Evolutionary conservation across 495 filamentous ascomycete species (phyloP).

Genomic region (Hypoxylon rickii): DNA sequence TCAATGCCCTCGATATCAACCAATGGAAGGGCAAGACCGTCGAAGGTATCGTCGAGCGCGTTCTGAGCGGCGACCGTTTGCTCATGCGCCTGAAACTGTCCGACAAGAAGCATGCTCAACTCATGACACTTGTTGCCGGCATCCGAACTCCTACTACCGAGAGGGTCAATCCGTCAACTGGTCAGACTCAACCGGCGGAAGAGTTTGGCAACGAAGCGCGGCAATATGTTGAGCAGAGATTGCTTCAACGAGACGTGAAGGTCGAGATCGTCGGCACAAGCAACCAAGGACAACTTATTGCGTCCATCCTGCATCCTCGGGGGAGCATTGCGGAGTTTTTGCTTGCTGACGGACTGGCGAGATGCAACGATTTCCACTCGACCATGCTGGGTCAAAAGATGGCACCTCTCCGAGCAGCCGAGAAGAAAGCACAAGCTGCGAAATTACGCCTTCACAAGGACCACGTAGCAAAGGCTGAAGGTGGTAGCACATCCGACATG

Average conservation of each 20-base stretch:
- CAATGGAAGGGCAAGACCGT: slow-evolving; percentile 77
- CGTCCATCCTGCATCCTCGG: slow-evolving; percentile 78
- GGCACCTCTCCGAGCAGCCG: slow-evolving; percentile 81
- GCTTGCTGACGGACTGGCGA: slow-evolving; percentile 83
- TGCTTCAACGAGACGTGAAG: slow-evolving; percentile 84
- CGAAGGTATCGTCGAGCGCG: slow-evolving; percentile 79
- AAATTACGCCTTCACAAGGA: slow-evolving; percentile 78
- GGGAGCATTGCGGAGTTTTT: slow-evolving; percentile 91
- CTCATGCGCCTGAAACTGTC: slow-evolving; percentile 79
- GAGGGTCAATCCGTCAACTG: slow-evolving; percentile 73
- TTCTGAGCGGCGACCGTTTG: slow-evolving; percentile 87
- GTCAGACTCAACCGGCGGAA: slow-evolving; percentile 80
- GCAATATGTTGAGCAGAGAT: slow-evolving; percentile 78
- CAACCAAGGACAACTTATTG: slow-evolving; percentile 83
- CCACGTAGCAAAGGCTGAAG: slow-evolving; percentile 65
- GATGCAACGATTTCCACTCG: slow-evolving; percentile 93
- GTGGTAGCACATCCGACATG: slow-evolving; percentile 69
- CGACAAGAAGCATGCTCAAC: slow-evolving; percentile 78
- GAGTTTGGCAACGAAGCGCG: slow-evolving; percentile 85
- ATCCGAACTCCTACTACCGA: slow-evolving; percentile 85
- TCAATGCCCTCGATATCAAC: slow-evolving; percentile 71
- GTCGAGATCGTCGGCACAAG: slow-evolving; percentile 82
- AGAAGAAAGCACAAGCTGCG: slow-evolving; percentile 78
- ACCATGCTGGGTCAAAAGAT: slow-evolving; percentile 85
- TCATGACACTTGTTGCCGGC: slow-evolving; percentile 84